phyloP scores from a whole-genome alignment of 345 rosid genomes.

The Hypericum perforatum region DNA sequence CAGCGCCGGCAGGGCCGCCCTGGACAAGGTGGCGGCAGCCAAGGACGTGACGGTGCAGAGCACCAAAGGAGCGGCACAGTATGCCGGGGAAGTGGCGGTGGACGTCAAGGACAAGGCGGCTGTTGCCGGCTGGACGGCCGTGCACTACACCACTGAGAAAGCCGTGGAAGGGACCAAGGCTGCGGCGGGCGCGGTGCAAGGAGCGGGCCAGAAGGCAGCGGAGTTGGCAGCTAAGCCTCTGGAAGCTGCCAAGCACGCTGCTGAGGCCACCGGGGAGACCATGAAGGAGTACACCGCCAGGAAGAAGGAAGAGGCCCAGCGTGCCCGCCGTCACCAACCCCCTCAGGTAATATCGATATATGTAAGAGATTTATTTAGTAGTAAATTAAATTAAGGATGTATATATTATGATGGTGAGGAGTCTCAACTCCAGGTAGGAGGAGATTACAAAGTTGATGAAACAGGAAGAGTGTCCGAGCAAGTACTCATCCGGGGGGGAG shows the following conservation, averaged over 20 bases:
- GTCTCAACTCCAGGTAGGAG: conserved; percentile 14
- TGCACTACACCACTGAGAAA: conserved; percentile 49
- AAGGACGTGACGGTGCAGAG: conserved; percentile 42
- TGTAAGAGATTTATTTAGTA: neutral
- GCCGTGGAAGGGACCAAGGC: conserved; percentile 52
- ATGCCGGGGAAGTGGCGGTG: conserved; percentile 33
- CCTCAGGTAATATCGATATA: conserved; percentile 18
- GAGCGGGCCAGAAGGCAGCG: conserved; percentile 45
- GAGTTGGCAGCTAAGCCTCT: conserved; percentile 59
- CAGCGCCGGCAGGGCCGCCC: neutral
- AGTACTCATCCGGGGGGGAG: no score
- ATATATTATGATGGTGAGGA: conserved; percentile 11
- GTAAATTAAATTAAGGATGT: neutral
- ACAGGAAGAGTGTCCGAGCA: neutral
- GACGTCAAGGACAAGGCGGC: conserved; percentile 49
- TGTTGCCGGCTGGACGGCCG: conserved; percentile 60
- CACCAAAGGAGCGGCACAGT: conserved; percentile 39
- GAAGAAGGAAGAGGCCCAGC: conserved; percentile 62
- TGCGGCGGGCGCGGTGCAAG: conserved; percentile 38
- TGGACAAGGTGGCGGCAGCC: conserved; percentile 22
- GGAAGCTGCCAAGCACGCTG: conserved; percentile 48
- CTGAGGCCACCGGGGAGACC: conserved; percentile 38
- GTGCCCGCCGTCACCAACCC: conserved; percentile 23
- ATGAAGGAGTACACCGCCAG: conserved; percentile 52
- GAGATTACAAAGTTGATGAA: conserved; percentile 13